These are phyloP conservation scores for Lactarius trivialis DNA, from an alignment of 768 basidiomycete species.

Conservation along the genomic window DNA sequence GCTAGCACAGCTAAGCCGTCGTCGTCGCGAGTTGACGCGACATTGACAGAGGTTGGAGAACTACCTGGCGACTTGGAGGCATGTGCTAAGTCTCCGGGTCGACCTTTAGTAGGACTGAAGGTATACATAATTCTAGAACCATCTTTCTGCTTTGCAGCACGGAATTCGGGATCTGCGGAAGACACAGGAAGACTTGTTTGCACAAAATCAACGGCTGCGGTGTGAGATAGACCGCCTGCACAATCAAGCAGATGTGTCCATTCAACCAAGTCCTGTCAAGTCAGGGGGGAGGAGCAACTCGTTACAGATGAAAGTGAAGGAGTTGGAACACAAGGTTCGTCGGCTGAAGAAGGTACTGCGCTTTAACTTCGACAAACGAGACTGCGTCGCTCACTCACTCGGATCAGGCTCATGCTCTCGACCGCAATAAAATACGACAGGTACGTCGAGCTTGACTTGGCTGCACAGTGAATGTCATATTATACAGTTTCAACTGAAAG, in stretches of 20 bases:
- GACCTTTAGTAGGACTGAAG: not conserved
- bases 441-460: not conserved
- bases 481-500: slow-evolving; percentile 29
- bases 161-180: slow-evolving; percentile 6
- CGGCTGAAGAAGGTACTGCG: slow-evolving; percentile 27
- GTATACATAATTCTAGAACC: not conserved
- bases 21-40: not conserved
- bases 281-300: slow-evolving; percentile 8
- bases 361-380: not conserved
- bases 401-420: slow-evolving; percentile 17
- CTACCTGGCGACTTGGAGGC: slow-evolving; percentile 1
- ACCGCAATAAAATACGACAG: slow-evolving; percentile 10
- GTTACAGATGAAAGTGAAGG: slow-evolving; percentile 23
- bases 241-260: not conserved
- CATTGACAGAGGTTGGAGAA: not conserved
- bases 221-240: slow-evolving; percentile 10
- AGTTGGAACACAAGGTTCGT: slow-evolving; percentile 24
- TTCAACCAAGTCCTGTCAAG: slow-evolving; percentile 8
- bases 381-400: not conserved
- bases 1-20: slow-evolving; percentile 1
- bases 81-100: not conserved
- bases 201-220: slow-evolving; percentile 4
- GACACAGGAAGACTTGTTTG: not conserved
- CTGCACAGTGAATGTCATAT: not conserved
- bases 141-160: slow-evolving; percentile 10